Evolutionary conservation across 2,329 filamentous ascomycete species (phyloP), one percentile per base, ranked within the genome.

Genomic region (Pyrenophora teres): DNA sequence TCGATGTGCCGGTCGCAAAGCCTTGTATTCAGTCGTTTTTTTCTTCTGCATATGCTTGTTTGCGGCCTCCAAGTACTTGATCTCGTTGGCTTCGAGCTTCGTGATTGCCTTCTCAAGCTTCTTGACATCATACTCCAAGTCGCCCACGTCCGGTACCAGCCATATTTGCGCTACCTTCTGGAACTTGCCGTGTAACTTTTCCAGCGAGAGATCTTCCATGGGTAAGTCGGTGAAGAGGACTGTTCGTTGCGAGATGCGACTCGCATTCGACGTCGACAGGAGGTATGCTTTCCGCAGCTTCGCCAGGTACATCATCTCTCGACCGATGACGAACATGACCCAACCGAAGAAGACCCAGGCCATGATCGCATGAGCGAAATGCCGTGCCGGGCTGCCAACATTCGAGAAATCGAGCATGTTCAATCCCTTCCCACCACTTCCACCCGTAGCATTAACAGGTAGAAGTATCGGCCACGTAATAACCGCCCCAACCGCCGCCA

Each of bases 21-120:
- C 80, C 77, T 91, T 92, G 52, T 47, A 89, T 85, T n/a, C 83
- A 79, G 74, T 93, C 92, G 50, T 89, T 71, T 39, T 69, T 13
- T 49, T 48, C 39, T 49, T 49, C 27, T 31, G 30, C 30, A 43
- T 33, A 10, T 43, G 50, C 32, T 43, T 49, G 6, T 33, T 52
- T 2, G 31, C 39, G n/a, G 35, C 40, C 23, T 30, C 9, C 19
- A 49, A 27, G 16, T 78, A 64, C 57, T 78, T 74, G 40, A 77
- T 71, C 54, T 80, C 75, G 8, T 71, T 77, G 16, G 64, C 63
- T 52, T 81, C 78, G 4, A 81, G 68, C 45, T 75, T 75, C 41
- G 73, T 54, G 1, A 74, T 74, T 12, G 72, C 71, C 21, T 74
- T 70, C 45, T 78, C 75, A 10, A 77, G 72, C 44, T 79, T 67